A percentile compares a stretch with the other conserved stretches of the same genome.
Conservation (phyloP, 73 alveolate genomes). For the Tetrahymena borealis region DNA sequence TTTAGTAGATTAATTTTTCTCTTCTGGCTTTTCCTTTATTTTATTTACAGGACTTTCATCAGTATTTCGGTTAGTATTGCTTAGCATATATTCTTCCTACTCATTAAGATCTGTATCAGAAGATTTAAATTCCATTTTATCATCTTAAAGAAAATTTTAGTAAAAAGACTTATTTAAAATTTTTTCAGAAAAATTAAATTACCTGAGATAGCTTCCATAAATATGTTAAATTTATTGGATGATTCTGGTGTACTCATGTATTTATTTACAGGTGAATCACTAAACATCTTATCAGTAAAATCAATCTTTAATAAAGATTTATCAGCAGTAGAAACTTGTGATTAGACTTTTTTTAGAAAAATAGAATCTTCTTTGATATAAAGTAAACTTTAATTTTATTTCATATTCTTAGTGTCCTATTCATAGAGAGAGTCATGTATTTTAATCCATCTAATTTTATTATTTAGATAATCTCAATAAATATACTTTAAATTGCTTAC, state of each 20-base stretch:
- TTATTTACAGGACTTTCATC: too few relatives aligned
- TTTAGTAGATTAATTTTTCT: neutral
- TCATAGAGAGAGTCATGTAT: neutral
- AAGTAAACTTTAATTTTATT: neutral
- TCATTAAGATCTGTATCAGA: neutral
- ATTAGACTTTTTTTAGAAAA: neutral
- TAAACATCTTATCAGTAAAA: neutral
- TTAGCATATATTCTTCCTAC: neutral
- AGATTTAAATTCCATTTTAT: neutral
- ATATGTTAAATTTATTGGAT: neutral
- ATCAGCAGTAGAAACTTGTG: neutral
- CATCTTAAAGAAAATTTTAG: neutral
- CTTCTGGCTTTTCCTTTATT: neutral
- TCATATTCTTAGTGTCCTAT: neutral
- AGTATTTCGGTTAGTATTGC: too few relatives aligned
- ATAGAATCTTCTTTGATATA: neutral
- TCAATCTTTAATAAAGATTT: neutral
- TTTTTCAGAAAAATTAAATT: neutral
- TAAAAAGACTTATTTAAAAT: neutral
- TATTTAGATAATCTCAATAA: neutral
- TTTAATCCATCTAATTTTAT: neutral
- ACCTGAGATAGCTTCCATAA: neutral
- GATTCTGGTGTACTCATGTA: neutral
- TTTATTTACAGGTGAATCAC: neutral
- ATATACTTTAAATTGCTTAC: neutral